A percentile compares a stretch with the other conserved stretches of the same genome.
These are phyloP conservation scores for Schrenkiella parvula DNA, from an alignment of 345 rosid genomes.

Conservation along the genomic window DNA sequence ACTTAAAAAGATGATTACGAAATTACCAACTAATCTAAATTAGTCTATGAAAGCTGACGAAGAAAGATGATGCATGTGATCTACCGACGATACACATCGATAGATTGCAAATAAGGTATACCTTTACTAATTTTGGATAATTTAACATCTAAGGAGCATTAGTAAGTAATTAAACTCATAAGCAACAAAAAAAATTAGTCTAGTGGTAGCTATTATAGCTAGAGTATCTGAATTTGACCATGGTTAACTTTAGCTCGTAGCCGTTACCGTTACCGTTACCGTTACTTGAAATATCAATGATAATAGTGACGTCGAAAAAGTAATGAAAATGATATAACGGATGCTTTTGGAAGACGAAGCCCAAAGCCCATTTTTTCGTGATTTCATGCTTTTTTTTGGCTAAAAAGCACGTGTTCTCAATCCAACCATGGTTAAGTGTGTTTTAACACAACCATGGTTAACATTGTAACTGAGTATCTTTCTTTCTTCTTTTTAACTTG, in stretches of 20 bases:
- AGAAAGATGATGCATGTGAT: background rate
- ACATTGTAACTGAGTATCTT: background rate
- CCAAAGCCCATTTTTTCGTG: constrained; percentile 10
- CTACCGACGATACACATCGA: background rate
- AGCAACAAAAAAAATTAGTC: no score
- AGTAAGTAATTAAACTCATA: no score
- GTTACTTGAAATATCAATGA: background rate
- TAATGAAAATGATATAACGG: no score
- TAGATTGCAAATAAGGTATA: background rate
- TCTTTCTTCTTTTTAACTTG: background rate
- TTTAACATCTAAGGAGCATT: background rate
- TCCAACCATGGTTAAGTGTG: constrained; percentile 7
- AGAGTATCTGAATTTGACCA: background rate
- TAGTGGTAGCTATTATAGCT: background rate
- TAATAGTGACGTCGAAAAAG: background rate
- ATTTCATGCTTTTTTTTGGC: background rate
- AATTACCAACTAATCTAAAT: background rate
- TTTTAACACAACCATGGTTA: constrained; percentile 14
- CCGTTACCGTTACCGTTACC: background rate
- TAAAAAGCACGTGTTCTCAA: constrained; percentile 19
- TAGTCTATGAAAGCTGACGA: background rate
- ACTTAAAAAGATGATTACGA: background rate
- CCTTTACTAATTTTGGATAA: background rate
- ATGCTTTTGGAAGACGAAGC: constrained; percentile 3
- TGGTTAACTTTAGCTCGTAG: background rate